Conservation (phyloP, 1,284 basidiomycete species). For the Leucoagaricus sp. region DNA sequence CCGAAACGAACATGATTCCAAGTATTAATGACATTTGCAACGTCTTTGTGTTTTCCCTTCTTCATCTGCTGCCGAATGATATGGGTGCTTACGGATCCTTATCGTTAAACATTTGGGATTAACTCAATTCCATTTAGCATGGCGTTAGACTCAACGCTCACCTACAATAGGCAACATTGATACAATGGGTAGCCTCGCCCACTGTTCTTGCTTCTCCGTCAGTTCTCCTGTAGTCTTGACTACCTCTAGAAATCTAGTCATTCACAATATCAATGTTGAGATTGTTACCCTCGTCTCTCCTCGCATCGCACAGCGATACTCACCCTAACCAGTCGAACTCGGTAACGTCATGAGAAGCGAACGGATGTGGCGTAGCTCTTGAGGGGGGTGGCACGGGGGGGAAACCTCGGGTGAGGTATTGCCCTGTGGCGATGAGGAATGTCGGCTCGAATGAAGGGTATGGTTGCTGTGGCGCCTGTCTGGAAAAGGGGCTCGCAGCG, state of each 20-base stretch:
- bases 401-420: constrained; percentile 35
- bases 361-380: constrained; percentile 36
- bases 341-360: constrained; percentile 38
- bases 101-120: not conserved
- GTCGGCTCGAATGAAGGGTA: constrained; percentile 33
- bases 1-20: constrained; percentile 36
- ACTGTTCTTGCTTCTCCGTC: constrained; percentile 24
- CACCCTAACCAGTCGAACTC: constrained; percentile 42
- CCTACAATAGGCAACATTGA: constrained; percentile 28
- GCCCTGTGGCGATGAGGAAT: constrained; percentile 29
- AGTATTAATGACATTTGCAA: constrained; percentile 30
- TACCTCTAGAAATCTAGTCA: constrained; percentile 33
- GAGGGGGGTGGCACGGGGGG: constrained; percentile 30
- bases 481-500: constrained; percentile 24
- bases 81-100: constrained; percentile 22
- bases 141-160: constrained; percentile 15
- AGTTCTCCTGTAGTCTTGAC: constrained; percentile 28
- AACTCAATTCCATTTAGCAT: not conserved
- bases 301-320: constrained; percentile 1
- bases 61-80: constrained; percentile 27
- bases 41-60: constrained; percentile 24
- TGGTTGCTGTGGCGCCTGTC: constrained; percentile 22
- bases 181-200: constrained; percentile 26
- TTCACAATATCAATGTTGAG: not conserved
- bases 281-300: not conserved